Evolutionary conservation across 768 basidiomycete genomes (phyloP), one percentile per base, ranked within the genome.

Genomic region (Boletellus ananas): DNA sequence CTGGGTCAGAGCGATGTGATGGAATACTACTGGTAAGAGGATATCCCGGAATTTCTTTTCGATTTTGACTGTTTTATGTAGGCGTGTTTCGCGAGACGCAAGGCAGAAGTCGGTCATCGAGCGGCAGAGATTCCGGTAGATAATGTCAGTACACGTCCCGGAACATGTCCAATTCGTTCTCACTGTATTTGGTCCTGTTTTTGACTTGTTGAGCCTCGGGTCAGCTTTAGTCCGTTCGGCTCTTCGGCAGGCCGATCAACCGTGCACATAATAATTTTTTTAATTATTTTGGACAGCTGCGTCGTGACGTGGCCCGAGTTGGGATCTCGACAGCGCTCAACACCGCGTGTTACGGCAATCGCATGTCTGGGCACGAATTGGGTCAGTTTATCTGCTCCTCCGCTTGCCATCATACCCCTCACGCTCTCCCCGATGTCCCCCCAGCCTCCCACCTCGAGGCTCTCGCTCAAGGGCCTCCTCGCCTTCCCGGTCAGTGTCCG

Each of bases 1-100:
- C 79, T 98, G 23, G 94, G 94, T 1, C 89, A 93, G 54, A 80
- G 80, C 54, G 85, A 91, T 56, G 90, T 91, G n/a, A 87, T 98
- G 80, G 92, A 96, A 58, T 85, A 93, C 62, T 97, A 92, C 65
- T 96, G 93, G 93, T 90, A 55, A 60, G 35, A 10, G 7, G 3
- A 16, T 42, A 5, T 42, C 14, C 27, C 23, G 23, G 23, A 10
- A 29, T 29, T 35, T 35, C 23, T 41, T 5, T 21, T 55, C 17
- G 34, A 23, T 27, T 8, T 16, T 36, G 14, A 29, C 23, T 29
- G 9, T 21, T 53, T 53, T 18, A 23, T 38, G 23, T 62, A 94
- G 93, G 92, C 86, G 93, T 36, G 87, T 95, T 9, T 87, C 86
- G 17, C 65, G 80, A 54, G 80, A 83, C 56, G 57, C 72, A 34